Conservation (phyloP, 495 filamentous ascomycete species). For the Barbatosphaeria neglecta region DNA sequence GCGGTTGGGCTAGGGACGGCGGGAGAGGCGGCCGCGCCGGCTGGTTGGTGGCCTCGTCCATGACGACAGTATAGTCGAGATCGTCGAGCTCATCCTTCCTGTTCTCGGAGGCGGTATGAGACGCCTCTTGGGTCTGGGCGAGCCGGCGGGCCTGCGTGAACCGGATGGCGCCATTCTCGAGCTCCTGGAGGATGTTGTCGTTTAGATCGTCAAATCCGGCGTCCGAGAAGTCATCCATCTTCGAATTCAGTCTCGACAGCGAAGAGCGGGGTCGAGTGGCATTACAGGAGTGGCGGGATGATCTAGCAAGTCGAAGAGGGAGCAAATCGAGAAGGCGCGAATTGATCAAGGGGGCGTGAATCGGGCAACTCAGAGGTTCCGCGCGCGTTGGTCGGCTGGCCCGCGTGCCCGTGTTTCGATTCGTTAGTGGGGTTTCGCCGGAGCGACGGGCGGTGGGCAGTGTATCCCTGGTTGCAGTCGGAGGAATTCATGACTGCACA, state of each 20-base stretch:
- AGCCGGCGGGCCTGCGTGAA: conserved; percentile 30
- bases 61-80: conserved; percentile 20
- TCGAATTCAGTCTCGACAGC: neutral
- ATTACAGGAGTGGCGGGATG: too few relatives aligned
- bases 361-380: too few relatives aligned
- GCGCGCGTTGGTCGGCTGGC: too few relatives aligned
- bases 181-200: conserved; percentile 27
- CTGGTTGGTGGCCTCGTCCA: conserved; percentile 1
- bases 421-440: too few relatives aligned
- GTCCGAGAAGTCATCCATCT: conserved; percentile 38
- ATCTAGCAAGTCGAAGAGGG: too few relatives aligned
- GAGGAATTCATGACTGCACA: too few relatives aligned
- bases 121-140: conserved; percentile 10
- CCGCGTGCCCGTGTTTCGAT: too few relatives aligned
- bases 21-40: neutral
- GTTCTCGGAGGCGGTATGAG: conserved; percentile 5
- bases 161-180: conserved; percentile 37
- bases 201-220: conserved; percentile 36
- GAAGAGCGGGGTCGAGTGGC: too few relatives aligned
- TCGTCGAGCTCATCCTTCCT: conserved; percentile 27
- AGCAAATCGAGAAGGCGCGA: too few relatives aligned
- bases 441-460: too few relatives aligned
- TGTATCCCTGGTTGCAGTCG: too few relatives aligned
- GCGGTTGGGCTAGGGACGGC: neutral
- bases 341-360: too few relatives aligned